Evolutionary conservation across 225 moss, liverwort and hornwort genomes (phyloP).

Genomic region (Pseudoscleropodium purum): DNA sequence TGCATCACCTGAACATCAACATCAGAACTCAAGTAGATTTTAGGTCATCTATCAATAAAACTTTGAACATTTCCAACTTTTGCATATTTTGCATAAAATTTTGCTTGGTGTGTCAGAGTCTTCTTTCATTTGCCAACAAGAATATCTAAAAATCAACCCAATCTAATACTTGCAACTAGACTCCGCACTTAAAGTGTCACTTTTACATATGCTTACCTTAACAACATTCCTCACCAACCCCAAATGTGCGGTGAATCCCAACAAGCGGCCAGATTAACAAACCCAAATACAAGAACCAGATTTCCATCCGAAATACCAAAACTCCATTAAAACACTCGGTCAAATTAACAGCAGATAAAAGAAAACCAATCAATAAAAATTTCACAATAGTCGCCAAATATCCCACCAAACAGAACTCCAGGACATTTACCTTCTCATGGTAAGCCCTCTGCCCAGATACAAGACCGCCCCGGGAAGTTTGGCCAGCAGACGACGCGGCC

Average conservation of each 20-base stretch:
- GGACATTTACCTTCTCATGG: slow-evolving; percentile 68
- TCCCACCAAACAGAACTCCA: background rate
- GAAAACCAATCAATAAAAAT: background rate
- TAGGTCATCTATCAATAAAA: background rate
- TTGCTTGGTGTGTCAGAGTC: background rate
- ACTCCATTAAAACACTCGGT: background rate
- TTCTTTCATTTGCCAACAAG: background rate
- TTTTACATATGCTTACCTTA: background rate
- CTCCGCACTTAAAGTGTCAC: background rate
- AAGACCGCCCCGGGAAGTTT: slow-evolving; percentile 8
- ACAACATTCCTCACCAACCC: background rate
- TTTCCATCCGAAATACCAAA: background rate
- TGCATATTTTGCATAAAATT: background rate
- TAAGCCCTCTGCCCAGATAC: slow-evolving; percentile 44
- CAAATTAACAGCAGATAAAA: background rate
- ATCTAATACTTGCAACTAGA: background rate
- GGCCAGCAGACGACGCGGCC: slow-evolving; percentile 10
- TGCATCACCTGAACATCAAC: background rate
- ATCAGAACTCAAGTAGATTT: background rate
- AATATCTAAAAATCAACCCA: background rate
- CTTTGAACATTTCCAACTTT: background rate
- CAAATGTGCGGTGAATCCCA: background rate
- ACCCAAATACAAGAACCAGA: background rate
- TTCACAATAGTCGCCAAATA: background rate
- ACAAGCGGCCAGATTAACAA: background rate